phyloP scores from a whole-genome alignment of 176 grass and related monocot genomes.

The Rhynchospora tenuis region DNA sequence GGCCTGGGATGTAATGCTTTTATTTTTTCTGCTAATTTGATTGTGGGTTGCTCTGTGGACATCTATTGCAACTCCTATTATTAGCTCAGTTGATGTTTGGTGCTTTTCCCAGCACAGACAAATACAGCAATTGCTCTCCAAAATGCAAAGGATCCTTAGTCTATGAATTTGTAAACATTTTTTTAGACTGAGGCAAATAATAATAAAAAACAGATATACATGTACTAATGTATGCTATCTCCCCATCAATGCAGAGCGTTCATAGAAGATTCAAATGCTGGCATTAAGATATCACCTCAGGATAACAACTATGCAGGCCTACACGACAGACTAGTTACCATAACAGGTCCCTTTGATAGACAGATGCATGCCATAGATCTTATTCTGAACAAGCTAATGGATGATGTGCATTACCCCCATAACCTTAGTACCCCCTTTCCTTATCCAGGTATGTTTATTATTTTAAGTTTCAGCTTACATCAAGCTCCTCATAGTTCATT shows the following conservation, averaged over 20 bases:
- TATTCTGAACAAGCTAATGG: constrained; percentile 77
- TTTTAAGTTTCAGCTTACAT: neutral
- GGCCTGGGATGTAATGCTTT: neutral
- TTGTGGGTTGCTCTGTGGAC: neutral
- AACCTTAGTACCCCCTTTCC: constrained; percentile 79
- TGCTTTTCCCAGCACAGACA: neutral
- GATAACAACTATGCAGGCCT: constrained; percentile 84
- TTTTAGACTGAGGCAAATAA: neutral
- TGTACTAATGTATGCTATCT: constrained; percentile 1
- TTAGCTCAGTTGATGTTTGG: neutral
- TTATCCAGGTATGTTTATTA: constrained; percentile 57
- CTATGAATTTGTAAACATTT: neutral
- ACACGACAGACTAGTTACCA: constrained; percentile 92
- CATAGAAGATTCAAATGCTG: constrained; percentile 90
- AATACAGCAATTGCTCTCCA: neutral
- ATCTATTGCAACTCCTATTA: neutral
- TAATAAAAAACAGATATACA: neutral
- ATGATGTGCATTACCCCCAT: constrained; percentile 88
- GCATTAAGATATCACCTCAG: constrained; percentile 96
- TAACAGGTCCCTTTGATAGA: constrained; percentile 74
- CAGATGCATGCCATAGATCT: constrained; percentile 84
- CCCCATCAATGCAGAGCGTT: constrained; percentile 48
- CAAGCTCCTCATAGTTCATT: neutral
- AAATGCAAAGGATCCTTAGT: neutral
- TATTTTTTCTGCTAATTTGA: neutral